A percentile compares a stretch with the other conserved stretches of the same genome.
phyloP scores from a whole-genome alignment of 805 yeast species.

The Zygotorulaspora chibaensis region DNA sequence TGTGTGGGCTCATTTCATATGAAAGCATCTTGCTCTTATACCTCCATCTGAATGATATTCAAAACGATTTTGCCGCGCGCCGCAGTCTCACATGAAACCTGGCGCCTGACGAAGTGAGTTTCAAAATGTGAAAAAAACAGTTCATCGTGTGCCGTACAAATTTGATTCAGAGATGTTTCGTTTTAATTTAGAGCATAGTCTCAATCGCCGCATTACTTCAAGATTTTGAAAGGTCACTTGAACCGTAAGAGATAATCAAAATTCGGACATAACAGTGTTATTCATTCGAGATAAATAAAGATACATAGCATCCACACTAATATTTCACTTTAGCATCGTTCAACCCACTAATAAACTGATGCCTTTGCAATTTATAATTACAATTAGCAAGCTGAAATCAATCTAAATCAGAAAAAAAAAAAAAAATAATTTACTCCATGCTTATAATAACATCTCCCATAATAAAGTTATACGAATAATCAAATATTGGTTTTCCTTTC shows the following conservation, averaged over 20 bases:
- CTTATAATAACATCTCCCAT: conserved; percentile 11
- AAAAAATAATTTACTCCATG: conserved; percentile 9
- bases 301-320: no score
- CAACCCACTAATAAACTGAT: neutral
- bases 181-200: no score
- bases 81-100: neutral
- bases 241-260: no score
- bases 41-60: no score
- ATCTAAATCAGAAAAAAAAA: neutral
- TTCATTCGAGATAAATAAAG: no score
- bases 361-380: neutral
- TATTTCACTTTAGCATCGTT: no score
- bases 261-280: no score
- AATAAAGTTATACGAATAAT: conserved; percentile 1
- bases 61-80: neutral
- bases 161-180: no score
- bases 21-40: no score
- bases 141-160: no score
- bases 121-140: neutral
- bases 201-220: no score
- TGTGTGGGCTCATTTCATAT: neutral
- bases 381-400: neutral
- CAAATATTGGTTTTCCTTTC: neutral
- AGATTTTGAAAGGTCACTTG: no score
- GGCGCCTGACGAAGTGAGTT: neutral